These are phyloP conservation scores for Sphaerulina populicola DNA, from an alignment of 2,329 filamentous ascomycete genomes.

Conservation along the genomic window DNA sequence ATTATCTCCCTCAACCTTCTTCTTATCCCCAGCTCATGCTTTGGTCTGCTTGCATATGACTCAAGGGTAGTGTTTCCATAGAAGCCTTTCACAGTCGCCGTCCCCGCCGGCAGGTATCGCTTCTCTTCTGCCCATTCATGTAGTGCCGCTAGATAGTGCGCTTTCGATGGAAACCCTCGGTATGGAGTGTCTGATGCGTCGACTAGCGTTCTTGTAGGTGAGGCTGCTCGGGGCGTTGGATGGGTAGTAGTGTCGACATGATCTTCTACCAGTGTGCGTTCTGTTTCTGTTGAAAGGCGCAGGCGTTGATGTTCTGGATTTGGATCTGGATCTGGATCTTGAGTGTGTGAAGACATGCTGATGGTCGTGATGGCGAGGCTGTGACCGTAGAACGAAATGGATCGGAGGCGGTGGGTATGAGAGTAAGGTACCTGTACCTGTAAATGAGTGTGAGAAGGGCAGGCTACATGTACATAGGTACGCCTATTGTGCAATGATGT, in stretches of 20 bases:
- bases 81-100: constrained; percentile 23
- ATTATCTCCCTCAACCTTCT: constrained; percentile 20
- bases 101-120: constrained; percentile 22
- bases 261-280: constrained; percentile 1
- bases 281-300: constrained; percentile 4
- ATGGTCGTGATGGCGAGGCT: not conserved
- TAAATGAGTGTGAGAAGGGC: not conserved
- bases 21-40: constrained; percentile 20
- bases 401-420: not conserved
- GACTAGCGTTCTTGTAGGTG: constrained; percentile 2
- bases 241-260: not conserved
- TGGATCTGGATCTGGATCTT: not conserved
- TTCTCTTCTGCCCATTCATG: constrained; percentile 28
- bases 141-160: constrained; percentile 26
- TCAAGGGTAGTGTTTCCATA: constrained; percentile 28
- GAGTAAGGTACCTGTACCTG: not conserved
- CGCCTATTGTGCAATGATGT: not conserved
- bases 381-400: not conserved
- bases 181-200: constrained; percentile 16
- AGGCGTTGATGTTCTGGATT: not conserved
- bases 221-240: constrained; percentile 1
- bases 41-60: constrained; percentile 21
- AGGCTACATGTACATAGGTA: not conserved
- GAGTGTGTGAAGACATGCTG: not conserved
- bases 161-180: constrained; percentile 26